Evolutionary conservation across 371 early-diverging fungal species (phyloP), one percentile per base, ranked within the genome.

Genomic region (Rhizopus arrhizus): DNA sequence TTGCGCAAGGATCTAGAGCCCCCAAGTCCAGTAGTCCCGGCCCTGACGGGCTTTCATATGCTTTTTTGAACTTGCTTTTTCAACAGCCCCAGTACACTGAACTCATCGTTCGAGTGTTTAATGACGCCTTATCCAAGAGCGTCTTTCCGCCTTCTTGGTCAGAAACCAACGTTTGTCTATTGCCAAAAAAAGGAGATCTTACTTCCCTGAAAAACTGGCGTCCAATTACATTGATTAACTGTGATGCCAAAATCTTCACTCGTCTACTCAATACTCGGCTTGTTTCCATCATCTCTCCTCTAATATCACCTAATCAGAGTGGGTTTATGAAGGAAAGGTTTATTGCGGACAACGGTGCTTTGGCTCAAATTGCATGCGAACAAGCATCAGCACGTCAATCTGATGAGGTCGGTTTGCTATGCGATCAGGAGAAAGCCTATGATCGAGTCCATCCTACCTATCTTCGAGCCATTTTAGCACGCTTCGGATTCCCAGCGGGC

Each of bases 231-330:
- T 56, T 70, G 5, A 66, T 71, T 6, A 62, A 72, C 40, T 48
- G 52, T 12, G 70, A 74, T 22, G 65, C 63, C 22, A 70, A 70
- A 15, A 9, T 70, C 0, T 70, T 70, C 46, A 68, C 69, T 1
- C 58, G 67, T 2, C n/a, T 71, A 4, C 48, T 74, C 8, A 57
- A 60, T 4, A 31, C 45, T 34, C 40, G 61, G 3, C 28, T 72
- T 9, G 28, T 53, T 3, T 8, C 28, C 0, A 4, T 31, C 2
- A 10, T 51, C 0, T 5, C 32, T 12, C 15, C 9, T 0, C 12
- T 70, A 2, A 47, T 66, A 0, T 55, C 35, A 7, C 49, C 45
- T 2, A 53, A 47, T 34, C 60, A 59, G 38, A 52, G 53, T 1
- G 60, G 60, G 3, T 65, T 59, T 34, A 34, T 65, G 13, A 43